A percentile compares a stretch with the other conserved stretches of the same genome.
Conservation (phyloP, 306 rosid genomes). For the Casuarina glauca region DNA sequence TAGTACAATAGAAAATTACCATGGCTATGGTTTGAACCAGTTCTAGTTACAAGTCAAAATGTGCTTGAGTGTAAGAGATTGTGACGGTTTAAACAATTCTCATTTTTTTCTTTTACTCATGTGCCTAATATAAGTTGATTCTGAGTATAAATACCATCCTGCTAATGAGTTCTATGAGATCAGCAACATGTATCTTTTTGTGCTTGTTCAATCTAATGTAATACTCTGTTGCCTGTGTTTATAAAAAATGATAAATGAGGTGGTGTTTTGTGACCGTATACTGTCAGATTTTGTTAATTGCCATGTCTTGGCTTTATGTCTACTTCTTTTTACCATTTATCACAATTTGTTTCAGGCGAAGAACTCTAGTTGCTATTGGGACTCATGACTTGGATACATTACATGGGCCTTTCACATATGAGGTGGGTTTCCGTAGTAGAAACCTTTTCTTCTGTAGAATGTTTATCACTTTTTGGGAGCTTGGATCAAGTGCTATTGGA, state of each 20-base stretch:
- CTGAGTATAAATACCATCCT: too few relatives aligned
- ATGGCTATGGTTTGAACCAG: not conserved
- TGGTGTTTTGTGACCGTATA: not conserved
- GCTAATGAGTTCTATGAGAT: too few relatives aligned
- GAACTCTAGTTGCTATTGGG: slow-evolving; percentile 96
- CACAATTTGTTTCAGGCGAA: slow-evolving; percentile 49
- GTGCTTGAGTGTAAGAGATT: not conserved
- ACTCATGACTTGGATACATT: slow-evolving; percentile 92
- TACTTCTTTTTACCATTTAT: not conserved
- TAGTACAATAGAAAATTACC: not conserved
- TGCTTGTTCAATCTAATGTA: not conserved
- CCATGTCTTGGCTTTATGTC: not conserved
- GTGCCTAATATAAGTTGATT: not conserved
- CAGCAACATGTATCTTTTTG: not conserved
- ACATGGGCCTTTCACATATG: slow-evolving; percentile 84
- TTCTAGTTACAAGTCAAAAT: not conserved
- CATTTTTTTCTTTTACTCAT: too few relatives aligned
- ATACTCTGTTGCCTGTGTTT: too few relatives aligned
- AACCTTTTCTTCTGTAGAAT: slow-evolving; percentile 6
- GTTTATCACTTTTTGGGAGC: slow-evolving; percentile 10
- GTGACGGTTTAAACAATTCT: not conserved
- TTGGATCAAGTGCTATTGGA: slow-evolving; percentile 5
- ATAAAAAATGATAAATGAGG: too few relatives aligned
- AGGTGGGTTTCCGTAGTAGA: slow-evolving; percentile 50
- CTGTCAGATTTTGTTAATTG: not conserved